phyloP scores from a whole-genome alignment of 1,284 basidiomycete genomes.

The Fomitopsis palustris region DNA sequence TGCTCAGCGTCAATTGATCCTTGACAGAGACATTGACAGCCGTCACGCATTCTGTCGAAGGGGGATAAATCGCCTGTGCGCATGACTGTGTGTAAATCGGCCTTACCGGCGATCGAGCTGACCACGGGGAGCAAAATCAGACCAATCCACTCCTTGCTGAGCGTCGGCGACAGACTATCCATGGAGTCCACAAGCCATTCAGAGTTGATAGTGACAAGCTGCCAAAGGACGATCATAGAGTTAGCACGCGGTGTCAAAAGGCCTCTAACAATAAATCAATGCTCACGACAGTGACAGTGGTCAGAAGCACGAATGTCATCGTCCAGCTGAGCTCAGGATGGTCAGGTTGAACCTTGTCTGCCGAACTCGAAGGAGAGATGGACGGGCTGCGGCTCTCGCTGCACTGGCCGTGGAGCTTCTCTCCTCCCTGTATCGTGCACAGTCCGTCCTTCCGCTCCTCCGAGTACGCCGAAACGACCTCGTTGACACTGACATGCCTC shows the following conservation, averaged over 20 bases:
- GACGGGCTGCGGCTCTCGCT: background rate
- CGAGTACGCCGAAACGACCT: conserved; percentile 25
- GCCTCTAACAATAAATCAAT: background rate
- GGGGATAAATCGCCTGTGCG: background rate
- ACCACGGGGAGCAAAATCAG: conserved; percentile 86
- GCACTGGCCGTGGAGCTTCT: background rate
- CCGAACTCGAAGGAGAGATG: background rate
- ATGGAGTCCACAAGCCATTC: conserved; percentile 84
- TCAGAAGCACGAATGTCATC: conserved; percentile 54
- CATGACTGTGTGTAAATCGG: conserved; percentile 4
- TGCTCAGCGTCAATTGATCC: conserved; percentile 68
- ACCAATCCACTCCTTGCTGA: conserved; percentile 79
- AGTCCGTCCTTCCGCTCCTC: conserved; percentile 10
- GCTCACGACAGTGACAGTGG: conserved; percentile 63
- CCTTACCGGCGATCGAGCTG: conserved; percentile 70
- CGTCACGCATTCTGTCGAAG: conserved; percentile 57
- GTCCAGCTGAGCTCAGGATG: conserved; percentile 60
- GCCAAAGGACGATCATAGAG: background rate
- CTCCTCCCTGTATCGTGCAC: background rate
- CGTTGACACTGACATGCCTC: conserved; percentile 23
- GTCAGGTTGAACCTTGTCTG: conserved; percentile 21
- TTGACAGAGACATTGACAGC: conserved; percentile 83
- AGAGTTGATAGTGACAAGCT: conserved; percentile 71
- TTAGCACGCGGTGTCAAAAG: background rate
- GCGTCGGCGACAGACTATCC: conserved; percentile 54